These are phyloP conservation scores for Gamsiella multidivaricata DNA, from an alignment of 192 early-diverging fungal genomes.

Conservation along the genomic window DNA sequence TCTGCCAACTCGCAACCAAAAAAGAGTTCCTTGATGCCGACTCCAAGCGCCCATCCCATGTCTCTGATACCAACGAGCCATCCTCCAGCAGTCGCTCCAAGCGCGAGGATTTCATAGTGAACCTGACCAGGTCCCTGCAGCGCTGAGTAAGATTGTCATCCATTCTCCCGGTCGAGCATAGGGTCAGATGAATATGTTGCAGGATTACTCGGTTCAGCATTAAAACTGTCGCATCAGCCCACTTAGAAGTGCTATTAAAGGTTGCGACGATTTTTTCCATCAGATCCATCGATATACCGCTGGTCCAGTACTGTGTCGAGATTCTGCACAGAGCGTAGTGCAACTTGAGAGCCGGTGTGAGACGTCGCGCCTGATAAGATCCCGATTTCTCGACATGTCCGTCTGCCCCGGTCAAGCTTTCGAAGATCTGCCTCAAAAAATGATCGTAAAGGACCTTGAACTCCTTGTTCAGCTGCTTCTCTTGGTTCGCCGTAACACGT, in stretches of 20 bases:
- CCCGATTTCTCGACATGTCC: neutral
- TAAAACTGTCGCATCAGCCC: slow-evolving; percentile 28
- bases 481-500: slow-evolving; percentile 37
- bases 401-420: neutral
- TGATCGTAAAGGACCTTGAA: slow-evolving; percentile 24
- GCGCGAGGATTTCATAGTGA: slow-evolving; percentile 37
- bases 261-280: slow-evolving; percentile 11
- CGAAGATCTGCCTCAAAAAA: slow-evolving; percentile 20
- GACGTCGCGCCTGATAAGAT: slow-evolving; percentile 10
- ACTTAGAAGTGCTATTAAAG: slow-evolving; percentile 20
- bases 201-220: slow-evolving; percentile 37
- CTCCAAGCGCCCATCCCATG: slow-evolving; percentile 36
- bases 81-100: slow-evolving; percentile 18
- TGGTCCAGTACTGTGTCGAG: slow-evolving; percentile 38
- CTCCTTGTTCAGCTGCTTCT: slow-evolving; percentile 48
- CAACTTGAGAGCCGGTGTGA: slow-evolving; percentile 32
- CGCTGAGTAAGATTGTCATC: slow-evolving; percentile 1
- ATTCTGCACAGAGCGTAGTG: slow-evolving; percentile 35
- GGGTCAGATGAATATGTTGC: slow-evolving; percentile 38
- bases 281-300: slow-evolving; percentile 12
- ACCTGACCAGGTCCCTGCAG: slow-evolving; percentile 19
- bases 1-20: slow-evolving; percentile 60
- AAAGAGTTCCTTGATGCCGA: slow-evolving; percentile 15
- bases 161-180: slow-evolving; percentile 23
- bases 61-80: neutral